Conservation (phyloP, 1,284 basidiomycete genomes). For the Dichomitus squalens region DNA sequence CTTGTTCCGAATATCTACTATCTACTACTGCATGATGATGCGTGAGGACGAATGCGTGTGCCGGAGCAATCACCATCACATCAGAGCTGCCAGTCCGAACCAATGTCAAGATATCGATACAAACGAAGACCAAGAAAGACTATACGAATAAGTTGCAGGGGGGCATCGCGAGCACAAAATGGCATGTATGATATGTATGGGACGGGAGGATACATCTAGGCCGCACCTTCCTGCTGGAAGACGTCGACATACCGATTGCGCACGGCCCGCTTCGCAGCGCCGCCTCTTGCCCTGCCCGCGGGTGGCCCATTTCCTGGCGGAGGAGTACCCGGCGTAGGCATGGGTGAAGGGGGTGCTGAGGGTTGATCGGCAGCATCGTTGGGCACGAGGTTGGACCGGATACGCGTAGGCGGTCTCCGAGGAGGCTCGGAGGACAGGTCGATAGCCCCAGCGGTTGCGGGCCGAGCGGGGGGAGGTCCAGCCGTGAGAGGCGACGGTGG, state of each 20-base stretch:
- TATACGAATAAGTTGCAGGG: background rate
- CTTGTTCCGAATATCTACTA: slow-evolving; percentile 23
- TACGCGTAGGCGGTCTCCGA: slow-evolving; percentile 52
- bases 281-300: slow-evolving; percentile 58
- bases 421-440: slow-evolving; percentile 56
- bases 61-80: slow-evolving; percentile 10
- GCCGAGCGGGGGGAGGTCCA: slow-evolving; percentile 54
- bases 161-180: background rate
- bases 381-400: slow-evolving; percentile 69
- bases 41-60: slow-evolving; percentile 7
- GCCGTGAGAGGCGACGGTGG: slow-evolving; percentile 26
- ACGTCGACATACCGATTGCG: slow-evolving; percentile 86
- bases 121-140: background rate
- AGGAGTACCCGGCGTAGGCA: slow-evolving; percentile 39
- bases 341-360: slow-evolving; percentile 31
- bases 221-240: slow-evolving; percentile 57
- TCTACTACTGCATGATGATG: slow-evolving; percentile 21
- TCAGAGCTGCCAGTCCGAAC: slow-evolving; percentile 4
- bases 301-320: slow-evolving; percentile 46
- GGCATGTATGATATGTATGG: background rate
- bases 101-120: slow-evolving; percentile 15
- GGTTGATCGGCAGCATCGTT: slow-evolving; percentile 36
- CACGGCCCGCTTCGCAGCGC: slow-evolving; percentile 71
- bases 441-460: slow-evolving; percentile 55
- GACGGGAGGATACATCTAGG: slow-evolving; percentile 5